A percentile compares a stretch with the other conserved stretches of the same genome.
phyloP scores from a whole-genome alignment of 805 yeast species.

The Lachancea fermentati region DNA sequence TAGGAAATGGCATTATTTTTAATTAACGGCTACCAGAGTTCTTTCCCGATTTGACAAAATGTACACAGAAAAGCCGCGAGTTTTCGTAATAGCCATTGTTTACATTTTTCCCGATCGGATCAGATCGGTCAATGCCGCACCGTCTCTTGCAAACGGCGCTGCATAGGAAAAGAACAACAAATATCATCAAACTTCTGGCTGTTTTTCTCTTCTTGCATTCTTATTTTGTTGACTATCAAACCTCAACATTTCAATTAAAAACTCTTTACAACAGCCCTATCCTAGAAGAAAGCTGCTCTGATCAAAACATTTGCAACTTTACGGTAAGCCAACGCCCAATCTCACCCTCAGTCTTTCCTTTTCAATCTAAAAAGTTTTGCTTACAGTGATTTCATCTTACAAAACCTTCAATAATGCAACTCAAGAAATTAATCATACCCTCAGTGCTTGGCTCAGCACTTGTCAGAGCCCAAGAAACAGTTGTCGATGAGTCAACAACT shows the following conservation, averaged over 20 bases:
- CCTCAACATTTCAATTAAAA: not conserved
- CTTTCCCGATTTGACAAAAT: not conserved
- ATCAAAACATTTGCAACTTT: not conserved
- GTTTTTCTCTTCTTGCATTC: not conserved
- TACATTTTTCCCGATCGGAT: not conserved
- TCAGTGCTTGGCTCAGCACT: slow-evolving; percentile 3
- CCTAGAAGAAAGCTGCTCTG: not conserved
- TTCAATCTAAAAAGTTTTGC: not conserved
- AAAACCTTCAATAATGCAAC: slow-evolving; percentile 2
- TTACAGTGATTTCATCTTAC: not conserved
- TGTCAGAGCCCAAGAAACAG: slow-evolving; percentile 1
- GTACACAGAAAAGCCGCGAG: not conserved
- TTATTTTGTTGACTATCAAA: not conserved
- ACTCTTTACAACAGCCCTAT: not conserved
- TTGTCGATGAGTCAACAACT: slow-evolving; percentile 7
- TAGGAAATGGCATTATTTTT: slow-evolving; percentile 34
- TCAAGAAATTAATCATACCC: slow-evolving; percentile 5
- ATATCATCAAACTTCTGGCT: no score
- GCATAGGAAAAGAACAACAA: not conserved
- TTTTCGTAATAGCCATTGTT: not conserved
- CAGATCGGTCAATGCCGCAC: no score
- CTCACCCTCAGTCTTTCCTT: slow-evolving; percentile 11
- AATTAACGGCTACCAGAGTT: no score
- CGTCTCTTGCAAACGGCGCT: not conserved
- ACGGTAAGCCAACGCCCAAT: not conserved